Evolutionary conservation across 768 basidiomycete species (phyloP).

Genomic region (Rhodotorula graminis): DNA sequence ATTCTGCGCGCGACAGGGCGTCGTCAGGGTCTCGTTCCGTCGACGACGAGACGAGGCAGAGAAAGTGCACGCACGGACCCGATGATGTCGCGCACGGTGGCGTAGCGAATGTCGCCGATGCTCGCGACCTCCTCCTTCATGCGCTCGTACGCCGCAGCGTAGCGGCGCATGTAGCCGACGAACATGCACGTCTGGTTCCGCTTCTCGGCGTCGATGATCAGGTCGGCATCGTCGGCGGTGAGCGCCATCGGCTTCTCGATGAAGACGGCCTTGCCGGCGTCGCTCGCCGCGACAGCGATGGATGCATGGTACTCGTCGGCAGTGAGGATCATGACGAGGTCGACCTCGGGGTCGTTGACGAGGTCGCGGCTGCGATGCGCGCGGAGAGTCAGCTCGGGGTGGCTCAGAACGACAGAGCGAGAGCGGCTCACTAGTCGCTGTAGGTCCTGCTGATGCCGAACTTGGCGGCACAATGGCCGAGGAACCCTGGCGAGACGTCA

Average conservation of each 20-base stretch:
- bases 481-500: slow-evolving; percentile 2
- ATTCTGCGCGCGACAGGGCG: slow-evolving; percentile 5
- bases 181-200: slow-evolving; percentile 37
- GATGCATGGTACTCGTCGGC: slow-evolving; percentile 35
- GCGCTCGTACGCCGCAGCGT: slow-evolving; percentile 41
- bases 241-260: slow-evolving; percentile 46
- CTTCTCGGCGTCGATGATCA: slow-evolving; percentile 39
- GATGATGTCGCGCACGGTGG: slow-evolving; percentile 43
- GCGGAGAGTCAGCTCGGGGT: not conserved
- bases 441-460: slow-evolving; percentile 13
- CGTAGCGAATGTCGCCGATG: slow-evolving; percentile 40
- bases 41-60: no score
- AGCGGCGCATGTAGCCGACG: slow-evolving; percentile 46
- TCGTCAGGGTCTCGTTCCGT: no score
- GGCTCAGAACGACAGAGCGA: not conserved
- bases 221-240: slow-evolving; percentile 40
- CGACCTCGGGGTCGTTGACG: slow-evolving; percentile 9
- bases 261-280: slow-evolving; percentile 42
- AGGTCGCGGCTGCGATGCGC: slow-evolving; percentile 16
- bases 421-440: slow-evolving; percentile 5
- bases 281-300: slow-evolving; percentile 13
- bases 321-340: slow-evolving; percentile 32
- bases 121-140: slow-evolving; percentile 41
- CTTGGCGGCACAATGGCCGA: slow-evolving; percentile 13
- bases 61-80: slow-evolving; percentile 37